These are phyloP conservation scores for Liriodendron chinense DNA, from an alignment of 164 flowering plant species.

Conservation along the genomic window DNA sequence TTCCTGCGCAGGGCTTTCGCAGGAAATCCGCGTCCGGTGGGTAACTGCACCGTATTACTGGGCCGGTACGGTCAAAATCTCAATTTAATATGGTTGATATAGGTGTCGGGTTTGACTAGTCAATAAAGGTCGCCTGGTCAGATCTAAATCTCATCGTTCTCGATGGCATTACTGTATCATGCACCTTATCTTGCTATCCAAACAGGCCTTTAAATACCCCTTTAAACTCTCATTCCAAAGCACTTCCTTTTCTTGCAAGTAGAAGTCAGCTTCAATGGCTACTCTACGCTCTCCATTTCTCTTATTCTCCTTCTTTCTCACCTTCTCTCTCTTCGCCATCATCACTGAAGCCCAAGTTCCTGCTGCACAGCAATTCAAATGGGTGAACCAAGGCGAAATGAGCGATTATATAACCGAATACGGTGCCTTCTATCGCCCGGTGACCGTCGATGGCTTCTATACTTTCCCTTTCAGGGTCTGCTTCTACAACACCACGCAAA, in stretches of 20 bases:
- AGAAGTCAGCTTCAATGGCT: background rate
- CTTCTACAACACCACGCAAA: conserved; percentile 37
- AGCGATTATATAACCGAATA: conserved; percentile 41
- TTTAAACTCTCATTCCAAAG: background rate
- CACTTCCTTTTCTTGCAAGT: background rate
- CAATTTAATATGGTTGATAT: too few species aligned
- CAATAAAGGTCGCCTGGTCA: background rate
- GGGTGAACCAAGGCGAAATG: conserved; percentile 41
- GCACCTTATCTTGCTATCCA: background rate
- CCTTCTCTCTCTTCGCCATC: background rate
- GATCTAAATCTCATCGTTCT: background rate
- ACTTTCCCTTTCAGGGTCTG: conserved; percentile 27
- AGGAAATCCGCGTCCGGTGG: too few species aligned
- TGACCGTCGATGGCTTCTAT: background rate
- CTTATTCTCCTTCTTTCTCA: background rate
- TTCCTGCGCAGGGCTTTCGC: too few species aligned
- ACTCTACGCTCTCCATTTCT: background rate
- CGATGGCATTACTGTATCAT: background rate
- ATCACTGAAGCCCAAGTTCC: conserved; percentile 42
- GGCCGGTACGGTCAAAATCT: too few species aligned
- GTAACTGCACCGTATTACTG: too few species aligned
- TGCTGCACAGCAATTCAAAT: conserved; percentile 33
- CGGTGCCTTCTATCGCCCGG: conserved; percentile 28
- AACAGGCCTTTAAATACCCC: background rate
- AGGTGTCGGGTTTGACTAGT: too few species aligned